A percentile compares a stretch with the other conserved stretches of the same genome.
These are phyloP conservation scores for Botryotinia convoluta DNA, from an alignment of 2,329 filamentous ascomycete genomes.

Conservation along the genomic window DNA sequence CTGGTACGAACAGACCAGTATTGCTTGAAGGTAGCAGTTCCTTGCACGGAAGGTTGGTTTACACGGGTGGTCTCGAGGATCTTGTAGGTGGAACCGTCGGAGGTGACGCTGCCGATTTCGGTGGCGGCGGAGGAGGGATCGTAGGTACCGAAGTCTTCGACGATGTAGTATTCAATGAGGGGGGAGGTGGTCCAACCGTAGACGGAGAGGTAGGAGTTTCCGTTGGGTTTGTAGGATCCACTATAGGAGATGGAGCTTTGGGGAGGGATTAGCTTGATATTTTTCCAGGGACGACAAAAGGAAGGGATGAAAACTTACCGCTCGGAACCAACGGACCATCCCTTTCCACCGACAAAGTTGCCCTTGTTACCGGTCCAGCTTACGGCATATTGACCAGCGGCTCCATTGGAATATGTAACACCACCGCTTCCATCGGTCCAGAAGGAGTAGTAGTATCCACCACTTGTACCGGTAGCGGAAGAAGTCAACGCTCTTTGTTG, in stretches of 20 bases:
- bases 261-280: neutral
- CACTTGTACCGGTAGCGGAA: constrained; percentile 14
- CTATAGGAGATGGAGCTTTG: constrained; percentile 42
- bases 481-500: constrained; percentile 8
- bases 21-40: constrained; percentile 51
- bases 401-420: constrained; percentile 54
- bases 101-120: constrained; percentile 49
- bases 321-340: constrained; percentile 45
- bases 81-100: constrained; percentile 53
- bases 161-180: constrained; percentile 48
- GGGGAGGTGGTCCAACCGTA: constrained; percentile 51
- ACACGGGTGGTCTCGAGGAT: constrained; percentile 41
- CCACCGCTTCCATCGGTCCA: constrained; percentile 52
- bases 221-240: constrained; percentile 42
- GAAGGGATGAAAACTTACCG: constrained; percentile 22
- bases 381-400: constrained; percentile 49
- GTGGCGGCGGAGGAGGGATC: constrained; percentile 48
- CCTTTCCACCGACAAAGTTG: constrained; percentile 51
- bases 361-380: constrained; percentile 45
- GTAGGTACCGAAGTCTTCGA: constrained; percentile 53
- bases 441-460: constrained; percentile 52
- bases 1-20: constrained; percentile 51
- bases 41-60: constrained; percentile 46
- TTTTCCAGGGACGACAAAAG: neutral
- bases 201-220: constrained; percentile 52